Conservation (phyloP, 495 filamentous ascomycete species). For the Achaetomiella virescens region DNA sequence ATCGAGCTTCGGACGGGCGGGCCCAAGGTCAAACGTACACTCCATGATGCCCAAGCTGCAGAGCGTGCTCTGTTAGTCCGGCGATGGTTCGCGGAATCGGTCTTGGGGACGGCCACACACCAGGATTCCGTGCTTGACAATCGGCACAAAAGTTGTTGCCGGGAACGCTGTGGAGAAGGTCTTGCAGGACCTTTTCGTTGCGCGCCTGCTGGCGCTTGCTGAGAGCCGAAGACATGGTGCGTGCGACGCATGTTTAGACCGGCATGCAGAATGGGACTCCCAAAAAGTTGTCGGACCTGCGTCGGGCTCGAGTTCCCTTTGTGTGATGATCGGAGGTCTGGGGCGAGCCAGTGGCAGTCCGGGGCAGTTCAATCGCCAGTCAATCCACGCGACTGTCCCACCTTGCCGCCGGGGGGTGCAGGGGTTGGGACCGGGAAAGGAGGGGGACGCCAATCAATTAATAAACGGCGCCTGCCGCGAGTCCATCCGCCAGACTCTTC, state of each 20-base stretch:
- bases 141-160: slow-evolving; percentile 96
- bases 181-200: slow-evolving; percentile 87
- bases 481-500: background rate
- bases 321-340: slow-evolving; percentile 15
- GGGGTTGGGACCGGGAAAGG: background rate
- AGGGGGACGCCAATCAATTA: background rate
- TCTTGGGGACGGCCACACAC: slow-evolving; percentile 48
- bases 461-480: slow-evolving; percentile 4
- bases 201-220: slow-evolving; percentile 96
- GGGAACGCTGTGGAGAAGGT: slow-evolving; percentile 77
- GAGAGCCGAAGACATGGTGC: slow-evolving; percentile 44
- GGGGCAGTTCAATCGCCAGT: too few species aligned
- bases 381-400: slow-evolving; percentile 14
- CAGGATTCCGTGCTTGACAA: slow-evolving; percentile 85
- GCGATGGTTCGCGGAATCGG: background rate
- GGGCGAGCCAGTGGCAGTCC: background rate
- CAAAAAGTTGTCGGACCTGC: background rate
- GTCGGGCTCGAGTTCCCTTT: background rate
- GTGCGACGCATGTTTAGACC: slow-evolving; percentile 4
- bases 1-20: background rate
- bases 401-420: background rate
- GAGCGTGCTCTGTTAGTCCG: slow-evolving; percentile 19
- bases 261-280: background rate
- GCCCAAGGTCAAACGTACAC: slow-evolving; percentile 55
- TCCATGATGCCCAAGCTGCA: slow-evolving; percentile 97